phyloP scores from a whole-genome alignment of 352 stramenopile genomes.

The Phytophthora pluvialis region DNA sequence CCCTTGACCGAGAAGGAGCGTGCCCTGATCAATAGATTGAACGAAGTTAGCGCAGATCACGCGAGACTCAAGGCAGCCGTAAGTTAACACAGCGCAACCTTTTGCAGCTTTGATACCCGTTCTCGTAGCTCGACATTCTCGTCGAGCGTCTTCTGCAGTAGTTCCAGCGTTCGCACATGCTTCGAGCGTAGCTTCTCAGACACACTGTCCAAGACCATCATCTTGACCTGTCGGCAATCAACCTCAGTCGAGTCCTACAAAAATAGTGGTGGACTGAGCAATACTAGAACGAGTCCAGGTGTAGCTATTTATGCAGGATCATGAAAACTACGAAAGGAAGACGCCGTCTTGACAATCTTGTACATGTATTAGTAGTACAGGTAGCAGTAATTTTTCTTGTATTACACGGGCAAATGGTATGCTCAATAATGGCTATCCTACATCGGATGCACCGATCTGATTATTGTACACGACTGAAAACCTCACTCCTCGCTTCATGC shows the following conservation, averaged over 20 bases:
- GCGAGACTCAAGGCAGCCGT: background rate
- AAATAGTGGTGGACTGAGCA: conserved; percentile 7
- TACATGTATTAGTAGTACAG: no score
- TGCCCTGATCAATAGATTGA: conserved; percentile 31
- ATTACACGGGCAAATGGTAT: background rate
- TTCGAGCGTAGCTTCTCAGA: conserved; percentile 79
- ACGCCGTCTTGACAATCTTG: background rate
- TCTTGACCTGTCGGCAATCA: conserved; percentile 12
- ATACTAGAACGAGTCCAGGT: background rate
- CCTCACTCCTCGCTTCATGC: background rate
- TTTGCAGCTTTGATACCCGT: conserved; percentile 48
- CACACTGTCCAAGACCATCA: conserved; percentile 68
- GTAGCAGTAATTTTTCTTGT: background rate
- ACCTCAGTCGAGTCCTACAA: background rate
- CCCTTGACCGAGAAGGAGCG: conserved; percentile 53
- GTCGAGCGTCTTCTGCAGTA: conserved; percentile 82
- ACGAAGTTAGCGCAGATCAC: background rate
- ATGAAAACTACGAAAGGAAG: background rate
- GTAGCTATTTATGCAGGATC: background rate
- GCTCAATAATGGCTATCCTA: conserved; percentile 1
- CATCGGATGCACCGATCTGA: background rate
- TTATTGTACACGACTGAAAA: conserved; percentile 1
- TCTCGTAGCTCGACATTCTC: conserved; percentile 77
- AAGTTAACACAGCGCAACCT: conserved; percentile 36
- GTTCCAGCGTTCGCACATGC: conserved; percentile 79